Percentiles rank a stretch among this genome's conserved stretches.
Evolutionary conservation across 257 asterid species (phyloP).

Genomic region (Prunella vulgaris): DNA sequence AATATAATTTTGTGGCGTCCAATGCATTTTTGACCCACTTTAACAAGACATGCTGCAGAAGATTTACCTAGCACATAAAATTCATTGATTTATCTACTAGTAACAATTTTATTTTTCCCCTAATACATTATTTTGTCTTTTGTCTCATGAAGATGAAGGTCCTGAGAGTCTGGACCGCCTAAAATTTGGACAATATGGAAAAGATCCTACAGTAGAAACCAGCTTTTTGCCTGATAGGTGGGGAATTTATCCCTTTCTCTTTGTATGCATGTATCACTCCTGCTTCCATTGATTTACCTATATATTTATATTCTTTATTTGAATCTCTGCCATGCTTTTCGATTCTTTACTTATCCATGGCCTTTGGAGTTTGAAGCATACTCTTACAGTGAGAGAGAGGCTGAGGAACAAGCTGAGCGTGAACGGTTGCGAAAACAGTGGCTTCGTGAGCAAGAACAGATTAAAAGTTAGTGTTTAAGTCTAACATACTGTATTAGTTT

Average conservation of each 20-base stretch:
- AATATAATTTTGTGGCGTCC: background rate
- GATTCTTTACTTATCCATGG: conserved; percentile 45
- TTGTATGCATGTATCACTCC: background rate
- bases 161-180: conserved; percentile 34
- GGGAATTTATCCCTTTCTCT: conserved; percentile 29
- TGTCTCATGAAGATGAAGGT: conserved; percentile 45
- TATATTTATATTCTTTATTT: background rate
- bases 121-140: conserved; percentile 16
- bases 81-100: no score
- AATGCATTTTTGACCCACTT: background rate
- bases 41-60: background rate
- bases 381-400: conserved; percentile 99
- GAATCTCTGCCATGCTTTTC: conserved; percentile 14
- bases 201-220: conserved; percentile 98
- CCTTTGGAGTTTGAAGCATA: conserved; percentile 74
- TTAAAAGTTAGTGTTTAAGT: conserved; percentile 53
- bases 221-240: conserved; percentile 98
- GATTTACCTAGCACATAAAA: background rate
- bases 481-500: background rate
- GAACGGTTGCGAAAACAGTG: conserved; percentile 92
- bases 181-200: conserved; percentile 78
- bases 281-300: background rate
- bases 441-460: conserved; percentile 84
- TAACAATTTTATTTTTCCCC: background rate
- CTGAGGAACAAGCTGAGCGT: conserved; percentile 99